Conservation (phyloP, 2,329 filamentous ascomycete species). For the Ceratocystis eucalypticola region DNA sequence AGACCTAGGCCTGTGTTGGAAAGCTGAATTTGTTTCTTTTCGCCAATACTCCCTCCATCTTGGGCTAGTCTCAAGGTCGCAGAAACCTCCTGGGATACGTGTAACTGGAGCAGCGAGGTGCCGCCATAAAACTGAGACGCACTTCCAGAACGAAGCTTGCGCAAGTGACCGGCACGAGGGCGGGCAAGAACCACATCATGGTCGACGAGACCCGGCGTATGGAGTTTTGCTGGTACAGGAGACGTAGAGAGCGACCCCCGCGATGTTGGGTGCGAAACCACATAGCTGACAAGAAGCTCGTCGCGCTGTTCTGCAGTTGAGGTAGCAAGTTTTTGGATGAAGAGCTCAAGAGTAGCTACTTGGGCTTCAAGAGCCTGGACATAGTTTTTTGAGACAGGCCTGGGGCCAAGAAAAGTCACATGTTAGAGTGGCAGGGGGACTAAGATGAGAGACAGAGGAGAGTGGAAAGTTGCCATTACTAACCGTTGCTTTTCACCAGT, state of each 20-base stretch:
- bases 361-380: slow-evolving; percentile 36
- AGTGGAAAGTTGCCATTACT: not conserved
- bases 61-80: not conserved
- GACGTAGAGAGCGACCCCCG: slow-evolving; percentile 20
- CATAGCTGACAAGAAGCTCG: slow-evolving; percentile 30
- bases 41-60: not conserved
- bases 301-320: slow-evolving; percentile 30
- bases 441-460: not conserved
- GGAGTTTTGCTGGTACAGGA: not conserved
- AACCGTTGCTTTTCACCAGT: slow-evolving; percentile 33
- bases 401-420: slow-evolving; percentile 20
- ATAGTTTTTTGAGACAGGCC: slow-evolving; percentile 34
- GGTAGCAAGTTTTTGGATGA: slow-evolving; percentile 33
- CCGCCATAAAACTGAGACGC: slow-evolving; percentile 15
- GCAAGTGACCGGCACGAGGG: slow-evolving; percentile 27
- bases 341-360: slow-evolving; percentile 33
- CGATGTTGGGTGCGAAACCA: not conserved
- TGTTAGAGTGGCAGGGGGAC: not conserved
- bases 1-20: slow-evolving; percentile 15
- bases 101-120: slow-evolving; percentile 15
- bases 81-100: slow-evolving; percentile 9
- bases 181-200: slow-evolving; percentile 18
- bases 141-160: slow-evolving; percentile 15
- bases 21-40: not conserved
- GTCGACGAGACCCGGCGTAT: not conserved